A percentile compares a stretch with the other conserved stretches of the same genome.
Evolutionary conservation across 2,329 filamentous ascomycete genomes (phyloP).

Genomic region (Penicillium sp.): DNA sequence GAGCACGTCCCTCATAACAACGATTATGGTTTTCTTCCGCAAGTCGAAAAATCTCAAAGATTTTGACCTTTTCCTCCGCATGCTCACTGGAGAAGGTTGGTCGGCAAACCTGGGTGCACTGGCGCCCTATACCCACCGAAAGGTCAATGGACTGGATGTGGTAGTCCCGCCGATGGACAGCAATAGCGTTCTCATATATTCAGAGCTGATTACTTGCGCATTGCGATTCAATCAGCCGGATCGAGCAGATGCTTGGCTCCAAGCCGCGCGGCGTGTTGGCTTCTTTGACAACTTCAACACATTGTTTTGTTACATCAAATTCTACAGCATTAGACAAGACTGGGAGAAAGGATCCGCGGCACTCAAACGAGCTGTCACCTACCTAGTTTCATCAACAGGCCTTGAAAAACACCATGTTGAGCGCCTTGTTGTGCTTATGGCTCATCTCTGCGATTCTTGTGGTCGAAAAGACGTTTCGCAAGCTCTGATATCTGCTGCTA

Average conservation of each 20-base stretch:
- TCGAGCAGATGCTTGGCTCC: conserved; percentile 43
- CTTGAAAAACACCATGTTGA: conserved; percentile 29
- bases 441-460: conserved; percentile 40
- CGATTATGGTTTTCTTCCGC: conserved; percentile 39
- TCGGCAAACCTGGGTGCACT: conserved; percentile 34
- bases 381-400: conserved; percentile 36
- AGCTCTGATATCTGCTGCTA: conserved; percentile 36
- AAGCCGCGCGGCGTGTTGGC: conserved; percentile 34
- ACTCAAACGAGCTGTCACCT: conserved; percentile 36
- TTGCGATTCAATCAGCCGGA: conserved; percentile 44
- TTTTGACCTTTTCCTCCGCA: conserved; percentile 42
- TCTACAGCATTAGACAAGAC: conserved; percentile 37
- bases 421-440: conserved; percentile 40
- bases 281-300: conserved; percentile 39
- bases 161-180: conserved; percentile 36
- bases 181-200: conserved; percentile 35
- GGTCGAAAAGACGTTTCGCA: conserved; percentile 29
- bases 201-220: conserved; percentile 37
- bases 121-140: conserved; percentile 24
- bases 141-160: conserved; percentile 39
- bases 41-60: conserved; percentile 42
- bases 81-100: conserved; percentile 37
- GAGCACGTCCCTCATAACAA: conserved; percentile 36
- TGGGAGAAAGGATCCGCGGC: conserved; percentile 37
- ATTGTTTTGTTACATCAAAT: conserved; percentile 40